Evolutionary conservation across 163 green algal genomes (phyloP).

Genomic region (Coccomyxa subellipsoidea): DNA sequence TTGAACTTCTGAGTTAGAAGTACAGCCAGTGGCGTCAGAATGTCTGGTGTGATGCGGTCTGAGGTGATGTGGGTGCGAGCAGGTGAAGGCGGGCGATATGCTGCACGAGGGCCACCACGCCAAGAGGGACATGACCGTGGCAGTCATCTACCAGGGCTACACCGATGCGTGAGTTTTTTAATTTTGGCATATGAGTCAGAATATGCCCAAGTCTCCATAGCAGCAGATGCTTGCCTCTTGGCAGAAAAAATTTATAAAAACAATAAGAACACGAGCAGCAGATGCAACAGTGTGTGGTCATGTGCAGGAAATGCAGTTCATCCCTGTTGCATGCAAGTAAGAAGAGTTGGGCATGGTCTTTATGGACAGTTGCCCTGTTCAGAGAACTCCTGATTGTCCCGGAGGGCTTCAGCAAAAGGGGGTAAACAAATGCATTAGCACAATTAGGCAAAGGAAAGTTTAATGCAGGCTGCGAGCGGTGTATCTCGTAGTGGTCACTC

Average conservation of each 20-base stretch:
- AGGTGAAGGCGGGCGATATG: not conserved
- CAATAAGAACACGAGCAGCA: no score
- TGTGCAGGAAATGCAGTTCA: not conserved
- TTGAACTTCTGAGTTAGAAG: not conserved
- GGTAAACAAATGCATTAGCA: no score
- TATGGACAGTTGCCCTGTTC: no score
- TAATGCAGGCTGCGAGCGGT: no score
- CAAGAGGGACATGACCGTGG: conserved; percentile 3
- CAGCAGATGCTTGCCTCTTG: not conserved
- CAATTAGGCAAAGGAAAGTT: no score
- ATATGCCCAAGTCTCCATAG: not conserved
- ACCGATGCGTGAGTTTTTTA: not conserved
- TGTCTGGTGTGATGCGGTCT: not conserved
- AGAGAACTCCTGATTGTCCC: no score
- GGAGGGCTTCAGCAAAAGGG: no score
- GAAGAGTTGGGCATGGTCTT: not conserved
- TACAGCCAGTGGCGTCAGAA: not conserved
- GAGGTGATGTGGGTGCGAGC: not conserved
- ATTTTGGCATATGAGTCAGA: not conserved
- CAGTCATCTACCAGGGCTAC: conserved; percentile 10
- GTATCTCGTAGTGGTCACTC: no score
- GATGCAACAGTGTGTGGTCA: not conserved
- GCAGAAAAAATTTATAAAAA: no score
- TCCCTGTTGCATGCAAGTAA: not conserved
- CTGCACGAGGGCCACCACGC: not conserved